Evolutionary conservation across 2,329 filamentous ascomycete species (phyloP).

Genomic region (Fusarium brevicatenulatum): DNA sequence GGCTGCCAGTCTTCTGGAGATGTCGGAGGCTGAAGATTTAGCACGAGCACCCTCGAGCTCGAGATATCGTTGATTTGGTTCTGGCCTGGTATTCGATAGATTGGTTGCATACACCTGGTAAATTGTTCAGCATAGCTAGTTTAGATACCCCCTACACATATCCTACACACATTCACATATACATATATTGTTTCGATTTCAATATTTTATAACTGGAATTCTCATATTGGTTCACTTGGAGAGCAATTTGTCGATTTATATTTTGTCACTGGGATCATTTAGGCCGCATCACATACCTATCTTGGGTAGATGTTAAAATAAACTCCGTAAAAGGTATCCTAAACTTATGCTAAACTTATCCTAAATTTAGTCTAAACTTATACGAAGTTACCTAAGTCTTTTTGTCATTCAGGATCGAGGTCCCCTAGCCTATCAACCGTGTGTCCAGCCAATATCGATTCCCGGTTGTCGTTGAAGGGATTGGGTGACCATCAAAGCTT

Average conservation of each 20-base stretch:
- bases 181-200: neutral
- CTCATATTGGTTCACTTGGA: neutral
- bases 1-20: conserved; percentile 42
- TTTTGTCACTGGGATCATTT: neutral
- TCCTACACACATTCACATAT: conserved; percentile 8
- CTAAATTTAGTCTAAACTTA: neutral
- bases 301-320: neutral
- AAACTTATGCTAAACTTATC: neutral
- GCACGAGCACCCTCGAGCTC: conserved; percentile 29
- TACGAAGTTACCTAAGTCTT: neutral
- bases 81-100: neutral
- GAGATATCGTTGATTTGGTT: conserved; percentile 15
- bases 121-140: conserved; percentile 12
- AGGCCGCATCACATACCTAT: neutral
- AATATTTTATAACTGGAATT: neutral
- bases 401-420: neutral
- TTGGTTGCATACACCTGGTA: neutral
- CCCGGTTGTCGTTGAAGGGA: too few relatives aligned
- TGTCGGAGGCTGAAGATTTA: conserved; percentile 42
- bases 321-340: neutral
- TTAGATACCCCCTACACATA: conserved; percentile 28
- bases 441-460: too few relatives aligned
- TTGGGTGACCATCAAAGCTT: too few relatives aligned
- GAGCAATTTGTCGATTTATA: neutral
- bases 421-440: neutral